Base-by-base conservation (phyloP, 257 asterid species). In the Gardenia jasminoides region DNA sequence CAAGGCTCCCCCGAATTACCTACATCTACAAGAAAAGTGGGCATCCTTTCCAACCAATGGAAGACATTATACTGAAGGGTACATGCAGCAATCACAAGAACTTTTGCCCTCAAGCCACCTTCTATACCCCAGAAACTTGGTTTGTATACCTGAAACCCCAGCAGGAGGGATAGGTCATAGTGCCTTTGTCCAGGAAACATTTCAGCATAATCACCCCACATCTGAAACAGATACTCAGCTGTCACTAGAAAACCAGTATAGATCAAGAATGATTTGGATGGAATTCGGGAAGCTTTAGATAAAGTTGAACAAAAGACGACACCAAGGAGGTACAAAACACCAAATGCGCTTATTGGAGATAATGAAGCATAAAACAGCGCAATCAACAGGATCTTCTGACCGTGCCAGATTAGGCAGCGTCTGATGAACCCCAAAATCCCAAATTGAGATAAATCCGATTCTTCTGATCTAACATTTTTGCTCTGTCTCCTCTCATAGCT, bases 401-500 rank as follows among this genome's bases (percentile, higher is more conserved):
- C 88, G 75, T 93, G 99, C 99, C 99, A 96, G 83, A 93, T 92
- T 80, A 96, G 85, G 80, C 88, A 84, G 79, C 99, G 91, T 75
- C 86, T 92, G 44, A 87, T 47, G 85, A 96, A 93, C 62, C 98
- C 99, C 77, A 92, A 80, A 74, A 92, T 81, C 70, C 99, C 99
- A 78, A 87, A 84, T 79, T 91, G 91, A 78, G 87, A 79, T 58
- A 86, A 86, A 46, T 90, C 90, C 33, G 87, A 78, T 83, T 86
- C 90, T 79, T 86, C 97, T 69, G 90, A 85, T 80, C 82, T 83
- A 85, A 84, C 79, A 80, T 62, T 78, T 84, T 90, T 89, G 92
- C 97, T 96, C 83, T 96, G 97, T 83, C 99, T 90, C 88, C 99
- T 92, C 84, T 96, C 99, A 31, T 96, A 96, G 88, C 98, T 96